Evolutionary conservation across 495 filamentous ascomycete species (phyloP).

Genomic region (Sordaria brevicollis): DNA sequence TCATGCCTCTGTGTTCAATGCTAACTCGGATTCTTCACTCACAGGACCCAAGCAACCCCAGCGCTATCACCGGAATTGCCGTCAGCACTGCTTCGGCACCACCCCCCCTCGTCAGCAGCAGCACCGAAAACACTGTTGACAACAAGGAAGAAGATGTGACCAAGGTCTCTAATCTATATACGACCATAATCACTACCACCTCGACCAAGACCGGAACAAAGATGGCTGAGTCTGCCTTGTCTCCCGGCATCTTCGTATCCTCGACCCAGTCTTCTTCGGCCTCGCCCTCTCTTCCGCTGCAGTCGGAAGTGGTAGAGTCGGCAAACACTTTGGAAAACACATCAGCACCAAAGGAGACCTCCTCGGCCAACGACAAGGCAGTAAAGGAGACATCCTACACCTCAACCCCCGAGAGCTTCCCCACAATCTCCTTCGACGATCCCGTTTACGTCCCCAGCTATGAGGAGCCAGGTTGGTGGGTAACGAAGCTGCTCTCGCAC

Average conservation of each 20-base stretch:
- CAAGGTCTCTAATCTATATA: neutral
- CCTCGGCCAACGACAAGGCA: too few relatives aligned
- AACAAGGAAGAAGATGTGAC: neutral
- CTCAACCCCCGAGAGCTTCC: too few relatives aligned
- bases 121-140: neutral
- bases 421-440: too few relatives aligned
- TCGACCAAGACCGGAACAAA: neutral
- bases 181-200: neutral
- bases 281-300: neutral
- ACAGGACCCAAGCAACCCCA: neutral
- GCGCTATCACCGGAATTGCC: neutral
- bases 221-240: neutral
- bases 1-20: neutral
- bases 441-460: too few relatives aligned
- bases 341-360: too few relatives aligned
- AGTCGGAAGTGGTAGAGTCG: too few relatives aligned
- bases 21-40: neutral
- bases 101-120: neutral
- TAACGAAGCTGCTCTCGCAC: too few relatives aligned
- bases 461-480: too few relatives aligned
- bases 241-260: neutral
- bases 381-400: too few relatives aligned
- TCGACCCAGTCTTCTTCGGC: too few relatives aligned
- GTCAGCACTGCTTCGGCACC: neutral
- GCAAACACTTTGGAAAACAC: too few relatives aligned